Conservation (phyloP, 2,329 filamentous ascomycete genomes). For the Fusarium hostae region DNA sequence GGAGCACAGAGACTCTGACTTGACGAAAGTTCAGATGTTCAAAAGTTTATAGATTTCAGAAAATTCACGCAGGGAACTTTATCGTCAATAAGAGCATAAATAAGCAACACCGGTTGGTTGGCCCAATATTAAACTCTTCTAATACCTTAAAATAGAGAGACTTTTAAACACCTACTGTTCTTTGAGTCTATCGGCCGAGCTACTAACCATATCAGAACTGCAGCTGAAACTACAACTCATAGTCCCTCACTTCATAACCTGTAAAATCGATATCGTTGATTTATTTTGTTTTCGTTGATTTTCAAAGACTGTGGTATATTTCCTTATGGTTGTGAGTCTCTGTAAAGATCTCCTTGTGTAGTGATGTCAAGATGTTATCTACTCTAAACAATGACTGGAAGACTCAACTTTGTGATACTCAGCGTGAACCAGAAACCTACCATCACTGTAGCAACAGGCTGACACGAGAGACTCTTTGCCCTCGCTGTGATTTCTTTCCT, state of each 20-base stretch:
- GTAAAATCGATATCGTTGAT: not conserved
- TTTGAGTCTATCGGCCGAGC: not conserved
- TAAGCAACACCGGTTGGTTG: not conserved
- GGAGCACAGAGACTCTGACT: not conserved
- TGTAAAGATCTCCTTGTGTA: not conserved
- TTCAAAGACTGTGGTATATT: not conserved
- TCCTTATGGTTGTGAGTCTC: no score
- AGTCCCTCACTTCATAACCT: not conserved
- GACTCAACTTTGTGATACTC: not conserved
- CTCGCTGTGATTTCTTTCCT: not conserved
- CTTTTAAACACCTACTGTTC: no score
- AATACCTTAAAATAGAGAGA: no score
- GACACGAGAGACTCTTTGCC: not conserved
- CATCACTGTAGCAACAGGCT: not conserved
- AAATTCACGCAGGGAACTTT: not conserved
- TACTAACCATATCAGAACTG: not conserved
- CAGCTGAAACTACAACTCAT: no score
- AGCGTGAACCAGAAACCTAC: no score
- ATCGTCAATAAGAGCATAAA: not conserved
- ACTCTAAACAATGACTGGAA: not conserved
- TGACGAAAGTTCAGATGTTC: not conserved
- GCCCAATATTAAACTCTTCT: not conserved
- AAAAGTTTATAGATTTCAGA: no score
- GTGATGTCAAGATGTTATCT: not conserved
- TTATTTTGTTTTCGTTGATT: not conserved